Conservation (phyloP, 164 flowering plant species). For the Nelumbo lutea region DNA sequence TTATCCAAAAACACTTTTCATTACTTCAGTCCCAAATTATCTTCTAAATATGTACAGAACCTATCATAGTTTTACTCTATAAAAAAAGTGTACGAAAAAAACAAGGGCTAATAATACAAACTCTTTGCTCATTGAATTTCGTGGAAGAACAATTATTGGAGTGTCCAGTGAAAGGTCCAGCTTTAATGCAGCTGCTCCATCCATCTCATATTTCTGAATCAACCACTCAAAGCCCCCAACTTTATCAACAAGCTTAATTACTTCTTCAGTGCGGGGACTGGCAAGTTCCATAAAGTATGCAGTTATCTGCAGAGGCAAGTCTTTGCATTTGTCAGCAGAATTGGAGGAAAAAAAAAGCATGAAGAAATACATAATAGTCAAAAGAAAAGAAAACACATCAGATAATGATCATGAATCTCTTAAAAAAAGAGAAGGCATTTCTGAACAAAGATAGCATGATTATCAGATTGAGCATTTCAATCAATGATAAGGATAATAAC, state of each 20-base stretch:
- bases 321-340: background rate
- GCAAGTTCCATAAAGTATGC: constrained; percentile 96
- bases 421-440: background rate
- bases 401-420: background rate
- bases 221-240: constrained; percentile 98
- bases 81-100: too few relatives aligned
- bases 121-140: constrained; percentile 85
- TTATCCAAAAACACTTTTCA: too few relatives aligned
- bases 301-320: constrained; percentile 52
- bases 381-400: background rate
- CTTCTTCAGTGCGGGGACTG: constrained; percentile 89
- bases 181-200: constrained; percentile 85
- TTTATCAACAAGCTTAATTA: constrained; percentile 87
- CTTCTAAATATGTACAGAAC: too few relatives aligned
- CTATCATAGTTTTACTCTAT: too few relatives aligned
- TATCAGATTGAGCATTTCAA: background rate
- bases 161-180: constrained; percentile 90
- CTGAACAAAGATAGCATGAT: background rate
- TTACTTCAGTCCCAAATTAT: too few relatives aligned
- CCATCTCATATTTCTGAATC: constrained; percentile 92
- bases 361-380: background rate
- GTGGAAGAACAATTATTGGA: constrained; percentile 84
- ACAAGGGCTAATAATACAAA: constrained; percentile 25
- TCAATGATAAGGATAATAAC: background rate
- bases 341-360: background rate